Conservation (phyloP, 1,284 basidiomycete species). For the Tylopilus sp. region DNA sequence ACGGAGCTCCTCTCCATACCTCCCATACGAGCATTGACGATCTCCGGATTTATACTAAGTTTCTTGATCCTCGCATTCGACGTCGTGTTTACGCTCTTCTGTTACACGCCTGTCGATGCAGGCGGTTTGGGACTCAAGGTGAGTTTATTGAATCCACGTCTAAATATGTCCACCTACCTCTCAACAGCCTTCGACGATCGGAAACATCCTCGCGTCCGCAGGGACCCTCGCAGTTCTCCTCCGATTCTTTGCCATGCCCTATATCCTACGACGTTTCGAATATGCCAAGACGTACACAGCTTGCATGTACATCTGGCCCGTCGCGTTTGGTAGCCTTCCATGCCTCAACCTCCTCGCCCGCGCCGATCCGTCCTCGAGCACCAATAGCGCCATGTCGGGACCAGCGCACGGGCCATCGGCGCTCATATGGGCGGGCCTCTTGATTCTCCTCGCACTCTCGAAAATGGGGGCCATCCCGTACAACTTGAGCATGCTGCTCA, state of each 20-base stretch:
- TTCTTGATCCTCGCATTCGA: slow-evolving; percentile 21
- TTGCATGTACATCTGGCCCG: slow-evolving; percentile 24
- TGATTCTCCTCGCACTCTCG: slow-evolving; percentile 17
- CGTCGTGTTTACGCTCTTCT: slow-evolving; percentile 20
- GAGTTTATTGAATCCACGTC: not conserved
- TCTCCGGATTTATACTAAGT: slow-evolving; percentile 19
- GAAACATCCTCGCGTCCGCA: slow-evolving; percentile 17
- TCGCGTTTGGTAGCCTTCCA: slow-evolving; percentile 14
- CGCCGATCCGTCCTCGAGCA: not conserved
- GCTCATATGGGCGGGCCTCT: slow-evolving; percentile 16
- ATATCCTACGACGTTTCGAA: slow-evolving; percentile 20
- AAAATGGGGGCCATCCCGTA: slow-evolving; percentile 19
- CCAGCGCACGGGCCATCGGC: not conserved
- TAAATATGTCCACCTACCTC: not conserved
- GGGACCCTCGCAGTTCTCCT: slow-evolving; percentile 16
- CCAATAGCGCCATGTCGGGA: not conserved
- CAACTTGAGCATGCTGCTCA: slow-evolving; percentile 20
- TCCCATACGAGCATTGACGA: slow-evolving; percentile 19
- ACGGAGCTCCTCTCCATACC: slow-evolving; percentile 16
- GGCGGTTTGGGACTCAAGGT: slow-evolving; percentile 23
- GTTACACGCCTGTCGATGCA: slow-evolving; percentile 17
- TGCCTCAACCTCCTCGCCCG: slow-evolving; percentile 18
- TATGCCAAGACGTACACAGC: slow-evolving; percentile 17
- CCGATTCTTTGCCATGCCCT: slow-evolving; percentile 17
- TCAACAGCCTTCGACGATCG: slow-evolving; percentile 18